Conservation (phyloP, 352 stramenopile species). For the Albugo candida region DNA sequence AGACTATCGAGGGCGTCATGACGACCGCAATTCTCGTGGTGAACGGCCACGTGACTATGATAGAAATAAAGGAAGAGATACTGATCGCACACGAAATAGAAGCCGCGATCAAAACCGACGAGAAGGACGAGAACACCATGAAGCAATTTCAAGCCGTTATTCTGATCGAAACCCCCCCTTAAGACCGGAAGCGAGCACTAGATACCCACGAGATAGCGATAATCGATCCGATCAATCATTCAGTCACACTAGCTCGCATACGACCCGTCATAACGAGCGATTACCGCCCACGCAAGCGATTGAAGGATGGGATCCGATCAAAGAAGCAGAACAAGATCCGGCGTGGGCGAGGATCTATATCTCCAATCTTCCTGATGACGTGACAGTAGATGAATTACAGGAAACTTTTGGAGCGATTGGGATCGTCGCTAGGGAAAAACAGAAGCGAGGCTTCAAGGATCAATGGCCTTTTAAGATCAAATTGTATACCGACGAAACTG, state of each 20-base stretch:
- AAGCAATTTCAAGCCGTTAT: too few species aligned
- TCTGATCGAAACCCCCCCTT: conserved; percentile 6
- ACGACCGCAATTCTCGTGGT: conserved; percentile 9
- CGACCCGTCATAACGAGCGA: conserved; percentile 5
- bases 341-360: conserved; percentile 79
- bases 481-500: conserved; percentile 61
- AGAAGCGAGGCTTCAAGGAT: conserved; percentile 76
- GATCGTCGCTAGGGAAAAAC: conserved; percentile 64
- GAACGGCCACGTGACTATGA: conserved; percentile 4
- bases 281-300: conserved; percentile 16
- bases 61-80: conserved; percentile 3
- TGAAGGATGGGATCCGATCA: conserved; percentile 41
- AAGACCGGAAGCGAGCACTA: conserved; percentile 14
- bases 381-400: conserved; percentile 61
- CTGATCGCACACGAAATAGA: conserved; percentile 5
- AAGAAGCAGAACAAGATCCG: conserved; percentile 60
- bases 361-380: conserved; percentile 53
- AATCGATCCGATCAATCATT: not conserved
- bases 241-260: conserved; percentile 1
- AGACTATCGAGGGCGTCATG: conserved; percentile 1
- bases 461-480: conserved; percentile 85
- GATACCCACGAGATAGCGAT: conserved; percentile 1
- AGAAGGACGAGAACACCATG: conserved; percentile 3
- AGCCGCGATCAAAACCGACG: not conserved
- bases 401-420: conserved; percentile 73